Evolutionary conservation across 2,329 filamentous ascomycete genomes (phyloP).

Genomic region (Xenoacremonium recifei): DNA sequence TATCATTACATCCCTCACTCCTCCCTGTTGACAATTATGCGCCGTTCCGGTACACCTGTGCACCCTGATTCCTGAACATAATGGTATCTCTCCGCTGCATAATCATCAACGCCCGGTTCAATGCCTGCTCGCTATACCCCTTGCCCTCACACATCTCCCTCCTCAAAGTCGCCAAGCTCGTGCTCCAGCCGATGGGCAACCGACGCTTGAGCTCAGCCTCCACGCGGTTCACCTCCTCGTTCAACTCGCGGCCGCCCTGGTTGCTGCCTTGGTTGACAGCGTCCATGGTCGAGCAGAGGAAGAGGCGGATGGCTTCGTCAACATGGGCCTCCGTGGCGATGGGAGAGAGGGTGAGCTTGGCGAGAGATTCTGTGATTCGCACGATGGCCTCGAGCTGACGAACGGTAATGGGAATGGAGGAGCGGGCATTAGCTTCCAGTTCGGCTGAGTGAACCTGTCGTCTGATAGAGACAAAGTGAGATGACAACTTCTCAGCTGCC

Average conservation of each 20-base stretch:
- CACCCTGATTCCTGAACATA: constrained; percentile 74
- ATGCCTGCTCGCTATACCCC: constrained; percentile 81
- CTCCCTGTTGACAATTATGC: too few relatives aligned
- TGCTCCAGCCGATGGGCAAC: constrained; percentile 93
- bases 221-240: constrained; percentile 83
- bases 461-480: constrained; percentile 94
- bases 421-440: constrained; percentile 83
- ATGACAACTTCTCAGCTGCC: constrained; percentile 93
- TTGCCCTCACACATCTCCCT: constrained; percentile 91
- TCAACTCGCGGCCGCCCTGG: constrained; percentile 81
- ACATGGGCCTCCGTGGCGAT: constrained; percentile 89
- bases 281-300: constrained; percentile 97
- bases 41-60: constrained; percentile 72
- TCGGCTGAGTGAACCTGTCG: constrained; percentile 91
- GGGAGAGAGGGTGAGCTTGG: constrained; percentile 83
- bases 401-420: constrained; percentile 94
- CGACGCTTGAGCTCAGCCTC: constrained; percentile 86
- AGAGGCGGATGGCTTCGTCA: constrained; percentile 94
- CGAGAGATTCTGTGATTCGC: constrained; percentile 92
- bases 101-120: constrained; percentile 82
- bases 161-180: constrained; percentile 79
- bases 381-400: constrained; percentile 93
- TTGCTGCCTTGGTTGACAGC: constrained; percentile 88
- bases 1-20: constrained; percentile 11
- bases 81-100: constrained; percentile 86